Conservation (phyloP, 805 yeast species). For the Naumovozyma baii region DNA sequence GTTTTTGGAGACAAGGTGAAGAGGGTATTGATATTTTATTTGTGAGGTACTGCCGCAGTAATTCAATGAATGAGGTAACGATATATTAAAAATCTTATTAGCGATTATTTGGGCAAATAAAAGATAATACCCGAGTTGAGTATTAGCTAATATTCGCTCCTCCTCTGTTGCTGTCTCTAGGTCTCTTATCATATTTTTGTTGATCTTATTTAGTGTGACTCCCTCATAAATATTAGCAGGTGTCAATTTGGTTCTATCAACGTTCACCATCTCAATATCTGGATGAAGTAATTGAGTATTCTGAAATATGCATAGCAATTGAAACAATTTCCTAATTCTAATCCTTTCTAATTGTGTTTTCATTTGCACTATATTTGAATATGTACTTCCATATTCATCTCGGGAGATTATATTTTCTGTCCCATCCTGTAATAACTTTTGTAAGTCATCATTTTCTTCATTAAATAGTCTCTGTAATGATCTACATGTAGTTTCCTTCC, state of each 20-base stretch:
- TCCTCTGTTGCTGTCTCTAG: constrained; percentile 1
- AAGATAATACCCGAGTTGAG: constrained; percentile 23
- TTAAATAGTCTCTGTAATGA: constrained; percentile 1
- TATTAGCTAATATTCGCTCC: constrained; percentile 10
- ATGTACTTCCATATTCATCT: constrained; percentile 22
- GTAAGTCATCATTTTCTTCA: background rate
- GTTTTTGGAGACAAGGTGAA: constrained; percentile 14
- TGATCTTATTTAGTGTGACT: constrained; percentile 1
- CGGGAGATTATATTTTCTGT: constrained; percentile 1
- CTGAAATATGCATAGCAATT: constrained; percentile 12
- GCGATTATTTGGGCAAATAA: constrained; percentile 18
- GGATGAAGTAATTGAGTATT: constrained; percentile 8
- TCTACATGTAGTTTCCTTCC: constrained; percentile 2
- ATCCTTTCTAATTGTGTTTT: constrained; percentile 10
- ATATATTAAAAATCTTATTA: constrained; percentile 9
- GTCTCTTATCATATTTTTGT: background rate
- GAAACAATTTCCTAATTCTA: constrained; percentile 13
- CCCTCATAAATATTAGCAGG: constrained; percentile 2
- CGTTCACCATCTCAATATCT: constrained; percentile 7
- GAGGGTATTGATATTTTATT: constrained; percentile 14
- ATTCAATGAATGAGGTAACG: constrained; percentile 17
- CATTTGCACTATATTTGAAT: constrained; percentile 15
- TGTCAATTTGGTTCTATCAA: constrained; percentile 1
- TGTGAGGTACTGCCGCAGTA: constrained; percentile 25
- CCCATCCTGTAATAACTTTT: background rate